Evolutionary conservation across 345 rosid species (phyloP).

Genomic region (Erysimum cheiranthoides): DNA sequence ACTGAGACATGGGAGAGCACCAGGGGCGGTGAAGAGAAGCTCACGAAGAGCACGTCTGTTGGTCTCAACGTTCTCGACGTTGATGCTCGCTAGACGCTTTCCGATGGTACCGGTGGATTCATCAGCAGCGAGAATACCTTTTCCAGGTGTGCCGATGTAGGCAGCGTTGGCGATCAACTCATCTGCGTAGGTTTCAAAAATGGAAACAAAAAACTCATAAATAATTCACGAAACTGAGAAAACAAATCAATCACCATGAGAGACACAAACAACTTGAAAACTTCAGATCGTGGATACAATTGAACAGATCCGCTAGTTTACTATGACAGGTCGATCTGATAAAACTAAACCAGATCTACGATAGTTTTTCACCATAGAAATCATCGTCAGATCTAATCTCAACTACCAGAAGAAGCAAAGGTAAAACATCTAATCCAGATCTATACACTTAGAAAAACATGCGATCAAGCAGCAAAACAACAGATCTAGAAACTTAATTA

Average conservation of each 20-base stretch:
- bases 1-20: conserved; percentile 77
- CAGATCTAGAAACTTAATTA: conserved; percentile 25
- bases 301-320: conserved; percentile 7
- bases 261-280: neutral
- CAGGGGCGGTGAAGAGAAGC: conserved; percentile 90
- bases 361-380: neutral
- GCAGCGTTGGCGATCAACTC: conserved; percentile 87
- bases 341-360: conserved; percentile 33
- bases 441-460: neutral
- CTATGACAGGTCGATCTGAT: neutral
- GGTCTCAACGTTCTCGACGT: conserved; percentile 82
- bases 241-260: neutral
- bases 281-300: conserved; percentile 16
- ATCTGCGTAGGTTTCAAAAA: conserved; percentile 46
- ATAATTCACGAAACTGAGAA: neutral
- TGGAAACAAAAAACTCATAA: neutral
- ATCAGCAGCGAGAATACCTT: conserved; percentile 99
- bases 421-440: conserved; percentile 22
- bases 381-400: conserved; percentile 1
- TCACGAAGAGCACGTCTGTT: conserved; percentile 91
- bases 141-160: conserved; percentile 97
- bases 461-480: neutral
- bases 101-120: conserved; percentile 98
- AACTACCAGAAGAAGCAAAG: neutral
- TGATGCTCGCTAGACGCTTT: conserved; percentile 91